phyloP scores from a whole-genome alignment of 2,329 filamentous ascomycete species.

The Nigrospora osmanthi region DNA sequence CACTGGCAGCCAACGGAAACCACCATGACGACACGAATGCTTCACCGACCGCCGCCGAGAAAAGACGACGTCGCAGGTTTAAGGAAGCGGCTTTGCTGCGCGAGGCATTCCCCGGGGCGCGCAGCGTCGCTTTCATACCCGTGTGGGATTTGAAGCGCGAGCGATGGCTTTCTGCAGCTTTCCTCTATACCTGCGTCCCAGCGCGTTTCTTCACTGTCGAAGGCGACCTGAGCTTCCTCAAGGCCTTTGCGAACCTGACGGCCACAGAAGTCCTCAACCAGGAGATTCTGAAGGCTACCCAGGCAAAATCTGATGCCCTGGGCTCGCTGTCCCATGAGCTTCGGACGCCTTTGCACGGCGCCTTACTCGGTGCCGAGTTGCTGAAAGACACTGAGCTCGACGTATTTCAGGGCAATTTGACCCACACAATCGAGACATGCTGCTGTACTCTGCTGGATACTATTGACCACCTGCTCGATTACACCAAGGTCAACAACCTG shows the following conservation, averaged over 20 bases:
- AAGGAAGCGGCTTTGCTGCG: too few species aligned
- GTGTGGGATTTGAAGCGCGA: constrained; percentile 37
- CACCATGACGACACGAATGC: too few species aligned
- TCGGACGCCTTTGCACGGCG: constrained; percentile 52
- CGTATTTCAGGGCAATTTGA: constrained; percentile 34
- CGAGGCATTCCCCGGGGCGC: constrained; percentile 27
- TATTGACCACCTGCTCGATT: constrained; percentile 43
- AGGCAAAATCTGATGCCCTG: constrained; percentile 49
- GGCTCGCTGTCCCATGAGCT: constrained; percentile 55
- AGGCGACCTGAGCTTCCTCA: constrained; percentile 42
- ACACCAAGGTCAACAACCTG: constrained; percentile 43
- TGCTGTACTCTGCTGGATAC: constrained; percentile 44
- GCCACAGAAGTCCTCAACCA: constrained; percentile 48
- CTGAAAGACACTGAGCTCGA: constrained; percentile 40
- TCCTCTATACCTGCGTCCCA: constrained; percentile 36
- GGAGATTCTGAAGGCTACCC: constrained; percentile 25
- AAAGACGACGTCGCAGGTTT: too few species aligned
- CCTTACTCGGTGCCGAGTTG: constrained; percentile 45
- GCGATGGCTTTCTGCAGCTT: constrained; percentile 39
- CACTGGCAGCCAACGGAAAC: too few species aligned
- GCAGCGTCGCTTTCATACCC: constrained; percentile 37
- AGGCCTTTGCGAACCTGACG: constrained; percentile 43
- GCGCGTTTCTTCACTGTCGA: constrained; percentile 34
- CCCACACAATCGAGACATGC: constrained; percentile 41
- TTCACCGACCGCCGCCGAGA: too few species aligned